Base-by-base conservation (phyloP, 2,329 filamentous ascomycete genomes). In the Colletotrichum sp. region DNA sequence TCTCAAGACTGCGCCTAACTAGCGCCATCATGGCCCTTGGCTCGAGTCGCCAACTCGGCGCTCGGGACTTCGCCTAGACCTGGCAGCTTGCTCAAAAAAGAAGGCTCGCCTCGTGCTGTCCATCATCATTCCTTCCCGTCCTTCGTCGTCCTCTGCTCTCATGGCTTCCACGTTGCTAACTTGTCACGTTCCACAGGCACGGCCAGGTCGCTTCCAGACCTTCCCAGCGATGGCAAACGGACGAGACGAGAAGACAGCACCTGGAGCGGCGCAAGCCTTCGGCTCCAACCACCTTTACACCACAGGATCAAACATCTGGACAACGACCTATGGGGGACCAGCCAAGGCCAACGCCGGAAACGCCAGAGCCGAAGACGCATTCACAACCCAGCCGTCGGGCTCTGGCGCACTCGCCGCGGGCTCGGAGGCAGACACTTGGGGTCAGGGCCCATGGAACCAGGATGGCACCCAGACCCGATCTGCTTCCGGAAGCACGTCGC, bases 341-440 rank as follows among this genome's bases (percentile, higher is more conserved):
- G 79, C 90, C 88, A 77, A 82, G 68, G 81, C 81, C 60, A 81
- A 85, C 63, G 83, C 84, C 48, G 85, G 84, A 16, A 67, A 67
- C 64, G 83, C 88, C 66, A 86, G 87, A 86, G 8, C 72, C 15
- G 74, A 76, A 32, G 74, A 76, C 25, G 39, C 66, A 28, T 76
- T 71, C 61, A 22, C 71, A 28, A 68, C 52, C n/a, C 71, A 81
- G 71, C 91, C 93, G 80, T 92, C 91, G 5, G 94, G 94, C 65
- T 95, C 94, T 8, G 90, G 92, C 76, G 94, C 93, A 74, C 87
- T 96, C 52, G 88, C 94, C 75, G 89, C 91, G 60, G 91, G 92
- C 57, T 94, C 94, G 12, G 93, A 95, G 80, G 90, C 91, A 22
- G 93, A 94, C 79, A 87, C 88, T 63, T 94, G 93, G 92, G 83